A percentile compares a stretch with the other conserved stretches of the same genome.
Conservation (phyloP, 768 basidiomycete species). For the Tylopilus cervinicoccineus region DNA sequence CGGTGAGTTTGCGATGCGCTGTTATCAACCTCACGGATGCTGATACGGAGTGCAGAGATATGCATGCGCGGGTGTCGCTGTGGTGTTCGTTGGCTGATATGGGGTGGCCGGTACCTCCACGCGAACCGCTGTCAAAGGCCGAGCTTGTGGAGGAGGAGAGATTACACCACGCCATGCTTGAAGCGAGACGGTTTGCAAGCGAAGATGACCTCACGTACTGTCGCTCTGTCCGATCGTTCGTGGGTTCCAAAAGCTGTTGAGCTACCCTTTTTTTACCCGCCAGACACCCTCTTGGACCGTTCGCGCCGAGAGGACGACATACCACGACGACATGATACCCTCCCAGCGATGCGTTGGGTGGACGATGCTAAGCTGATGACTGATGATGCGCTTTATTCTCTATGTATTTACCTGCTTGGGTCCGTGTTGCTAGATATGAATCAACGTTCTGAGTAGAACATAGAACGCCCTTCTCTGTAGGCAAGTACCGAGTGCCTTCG, state of each 20-base stretch:
- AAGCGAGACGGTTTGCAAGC: constrained; percentile 50
- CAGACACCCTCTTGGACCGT: neutral
- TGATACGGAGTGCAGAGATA: constrained; percentile 43
- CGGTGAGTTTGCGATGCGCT: constrained; percentile 35
- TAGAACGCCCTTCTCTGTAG: constrained; percentile 21
- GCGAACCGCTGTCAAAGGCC: constrained; percentile 63
- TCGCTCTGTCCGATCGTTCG: constrained; percentile 57
- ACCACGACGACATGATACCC: constrained; percentile 26
- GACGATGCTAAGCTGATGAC: constrained; percentile 12
- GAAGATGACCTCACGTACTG: constrained; percentile 53
- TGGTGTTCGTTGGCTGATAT: constrained; percentile 60
- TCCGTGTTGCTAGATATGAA: neutral
- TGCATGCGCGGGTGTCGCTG: constrained; percentile 57
- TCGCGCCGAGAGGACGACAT: constrained; percentile 13
- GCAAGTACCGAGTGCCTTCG: constrained; percentile 23
- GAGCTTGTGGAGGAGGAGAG: constrained; percentile 67
- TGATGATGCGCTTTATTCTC: constrained; percentile 13
- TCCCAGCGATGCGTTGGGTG: neutral
- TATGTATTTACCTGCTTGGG: constrained; percentile 22
- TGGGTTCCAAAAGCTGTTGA: constrained; percentile 48
- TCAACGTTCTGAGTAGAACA: neutral
- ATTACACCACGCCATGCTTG: constrained; percentile 54
- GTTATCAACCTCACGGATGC: neutral
- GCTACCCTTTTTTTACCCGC: neutral
- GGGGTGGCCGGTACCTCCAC: constrained; percentile 55